Base-by-base conservation (phyloP, 805 yeast species). In the Jamesozyma jinghongensis region DNA sequence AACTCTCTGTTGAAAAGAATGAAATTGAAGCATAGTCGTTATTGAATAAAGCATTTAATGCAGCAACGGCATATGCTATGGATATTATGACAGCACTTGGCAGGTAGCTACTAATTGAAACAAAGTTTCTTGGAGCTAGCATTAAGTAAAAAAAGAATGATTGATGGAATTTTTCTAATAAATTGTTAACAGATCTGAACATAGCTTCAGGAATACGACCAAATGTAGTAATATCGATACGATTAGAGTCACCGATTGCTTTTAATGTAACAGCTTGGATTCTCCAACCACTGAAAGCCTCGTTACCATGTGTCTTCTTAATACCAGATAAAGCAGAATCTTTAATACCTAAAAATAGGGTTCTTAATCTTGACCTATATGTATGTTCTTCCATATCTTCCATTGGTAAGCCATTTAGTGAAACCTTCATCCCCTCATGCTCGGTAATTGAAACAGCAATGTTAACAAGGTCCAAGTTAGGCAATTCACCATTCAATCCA, bases 161-260 rank as follows among this genome's bases (percentile, higher is more conserved):
- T 63, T 92, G 99, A 62, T 92, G 99, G 63, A 90, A 90, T 59
- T 90, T 94, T 60, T 92, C 99, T 30, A 90, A 68, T 50, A 92
- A 69, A 58, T 92, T 92, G 65, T 92, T 92, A 29, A 92, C 83
- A 0, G 95, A 79, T 45, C 98, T 74, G 56, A 88, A 79, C 7
- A 82, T 68, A 2, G 94, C 85, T 62, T 92, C 99, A 16, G 86
- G 74, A 3, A 90, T 72, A 57, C 97, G 75, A 4, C 97, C 98
- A 59, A 83, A 81, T 19, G 92, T 86, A 1, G 97, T 90, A 42
- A 90, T 79, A 63, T 92, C 97, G 1, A 83, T 82, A 0, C 69
- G 68, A 1, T 85, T 85, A 1, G 52, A 51, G 2, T 62, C 66
- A 1, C 84, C 85, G 26, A 61, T 64, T 0, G 95, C 97, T 41